phyloP scores from a whole-genome alignment of 2,329 filamentous ascomycete species.

The Alternaria sp. region DNA sequence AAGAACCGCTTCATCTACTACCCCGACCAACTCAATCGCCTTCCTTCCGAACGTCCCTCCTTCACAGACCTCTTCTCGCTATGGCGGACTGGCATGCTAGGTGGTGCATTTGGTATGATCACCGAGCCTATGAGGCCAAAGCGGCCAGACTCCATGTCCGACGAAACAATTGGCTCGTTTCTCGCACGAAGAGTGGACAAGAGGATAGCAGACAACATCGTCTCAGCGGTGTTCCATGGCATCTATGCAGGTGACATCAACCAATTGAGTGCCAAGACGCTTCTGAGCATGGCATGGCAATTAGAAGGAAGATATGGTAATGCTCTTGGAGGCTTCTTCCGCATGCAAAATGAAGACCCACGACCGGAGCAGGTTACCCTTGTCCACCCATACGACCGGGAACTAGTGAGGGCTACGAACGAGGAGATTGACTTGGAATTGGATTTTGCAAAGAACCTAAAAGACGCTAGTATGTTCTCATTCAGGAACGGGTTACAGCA shows the following conservation, averaged over 20 bases:
- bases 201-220: slow-evolving; percentile 72
- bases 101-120: slow-evolving; percentile 54
- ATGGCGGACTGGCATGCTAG: slow-evolving; percentile 66
- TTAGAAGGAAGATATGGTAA: slow-evolving; percentile 58
- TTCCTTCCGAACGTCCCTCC: slow-evolving; percentile 33
- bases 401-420: slow-evolving; percentile 40
- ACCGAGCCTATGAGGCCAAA: slow-evolving; percentile 49
- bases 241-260: slow-evolving; percentile 92
- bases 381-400: slow-evolving; percentile 35
- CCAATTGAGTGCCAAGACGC: slow-evolving; percentile 75
- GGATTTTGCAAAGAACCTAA: slow-evolving; percentile 44
- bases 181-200: slow-evolving; percentile 64
- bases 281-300: slow-evolving; percentile 62
- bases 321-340: slow-evolving; percentile 32
- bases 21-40: slow-evolving; percentile 75
- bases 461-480: slow-evolving; percentile 52
- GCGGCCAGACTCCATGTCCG: slow-evolving; percentile 55
- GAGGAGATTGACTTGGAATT: slow-evolving; percentile 48
- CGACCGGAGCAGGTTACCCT: slow-evolving; percentile 14
- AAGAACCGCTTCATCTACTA: slow-evolving; percentile 85
- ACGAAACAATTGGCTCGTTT: slow-evolving; percentile 78
- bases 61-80: slow-evolving; percentile 44
- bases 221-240: slow-evolving; percentile 81
- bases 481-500: slow-evolving; percentile 57
- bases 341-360: slow-evolving; percentile 28